Evolutionary conservation across 305 asterid species (phyloP), one percentile per base, ranked within the genome.

Genomic region (Lippia alba): DNA sequence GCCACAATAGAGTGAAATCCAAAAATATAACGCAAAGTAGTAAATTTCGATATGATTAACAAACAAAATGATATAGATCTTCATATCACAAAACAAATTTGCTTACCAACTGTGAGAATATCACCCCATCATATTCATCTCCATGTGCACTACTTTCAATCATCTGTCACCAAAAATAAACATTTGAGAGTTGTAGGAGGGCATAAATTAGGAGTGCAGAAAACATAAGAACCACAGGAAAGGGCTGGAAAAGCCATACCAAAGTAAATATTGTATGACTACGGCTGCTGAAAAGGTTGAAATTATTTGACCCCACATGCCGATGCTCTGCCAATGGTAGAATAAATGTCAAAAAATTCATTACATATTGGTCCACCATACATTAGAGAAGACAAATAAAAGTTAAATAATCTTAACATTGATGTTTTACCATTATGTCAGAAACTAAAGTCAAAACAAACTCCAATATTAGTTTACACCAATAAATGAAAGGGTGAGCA

Each of bases 231-330:
- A 71, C 17, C 62, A 49, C 61, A 56, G 39, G 64, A 53, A 56
- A 33, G 8, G 53, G 58, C 24, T 48, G 41, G 49, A 61, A 71
- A 17, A 67, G 10, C 73, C 96, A 17, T 80, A 95, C 99, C 98
- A 95, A 73, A 30, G 98, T 90, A 76, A 95, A 95, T 81, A 95
- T 95, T 57, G 99, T 95, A 85, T 95, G 99, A 80, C 99, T 95
- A 56, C 99, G 99, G 93, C 99, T 95, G 84, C 99, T 95, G 82
- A 95, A 92, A 48, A 95, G 89, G 75, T 95, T 95, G 78, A 92
- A 95, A 84, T 95, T 95, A 79, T 95, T 95, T 69, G 99, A 95
- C 70, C 99, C 99, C 74, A 92, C 96, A 55, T 92, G 99, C 7
- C 99, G 96, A 77, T 95, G 99, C 83, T 90, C 99, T 95, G 98